Evolutionary conservation across 345 rosid genomes (phyloP), one percentile per base, ranked within the genome.

Genomic region (Eutrema heterophyllum): DNA sequence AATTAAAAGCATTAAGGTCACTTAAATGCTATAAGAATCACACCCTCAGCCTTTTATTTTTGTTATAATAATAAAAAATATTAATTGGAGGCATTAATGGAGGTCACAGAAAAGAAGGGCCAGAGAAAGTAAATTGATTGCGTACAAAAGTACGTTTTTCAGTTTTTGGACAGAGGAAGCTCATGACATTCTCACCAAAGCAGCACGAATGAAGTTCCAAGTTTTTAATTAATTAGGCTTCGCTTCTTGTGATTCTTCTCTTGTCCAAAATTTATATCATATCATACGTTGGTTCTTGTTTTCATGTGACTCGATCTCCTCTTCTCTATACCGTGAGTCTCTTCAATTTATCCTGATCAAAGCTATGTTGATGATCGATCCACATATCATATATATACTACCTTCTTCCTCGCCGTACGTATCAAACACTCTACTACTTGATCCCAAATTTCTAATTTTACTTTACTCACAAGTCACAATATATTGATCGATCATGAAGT

Each of bases 301-400:
- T 87, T 81, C 24, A 21, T 91, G 97, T 87, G 97, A 89, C 78
- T 21, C 24, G 24, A 21, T 74, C 64, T 76, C 73, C 79, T 62
- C 76, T 77, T 67, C 8, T 70, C 65, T 78, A 21, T 21, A 82
- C 81, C 91, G 96, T 92, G 96, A 92, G 77, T 76, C 79, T 92
- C 83, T 89, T 89, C 96, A 89, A 86, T 91, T 67, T 21, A 21
- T 21, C 24, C 24, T 82, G 53, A 52, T 70, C 7, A 52, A 43
- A 58, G 71, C 45, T 76, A 70, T 65, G 77, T 77, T 87, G 70
- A 41, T 21, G 24, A 21, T 21, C 21, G 9, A 36, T 40, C 54
- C 50, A 52, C 55, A 7, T 60, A 46, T 48, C 39, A 64, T 53
- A 77, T 71, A 67, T 78, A 21, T 21, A 21, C 24, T 21, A 72